Evolutionary conservation across 345 rosid species (phyloP).

Genomic region (Sisymbrium altissimum): DNA sequence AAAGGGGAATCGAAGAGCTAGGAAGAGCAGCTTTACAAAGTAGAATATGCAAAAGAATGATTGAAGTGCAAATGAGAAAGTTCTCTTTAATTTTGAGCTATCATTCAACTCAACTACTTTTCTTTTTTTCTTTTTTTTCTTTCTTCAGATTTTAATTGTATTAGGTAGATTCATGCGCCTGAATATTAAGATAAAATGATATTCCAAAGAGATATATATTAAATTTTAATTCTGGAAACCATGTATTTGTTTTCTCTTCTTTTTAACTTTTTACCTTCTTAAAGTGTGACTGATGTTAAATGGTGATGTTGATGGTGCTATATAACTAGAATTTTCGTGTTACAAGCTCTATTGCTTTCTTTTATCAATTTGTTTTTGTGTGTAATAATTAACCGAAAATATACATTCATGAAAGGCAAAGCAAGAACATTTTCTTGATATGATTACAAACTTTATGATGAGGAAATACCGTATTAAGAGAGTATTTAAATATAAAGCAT

Average conservation of each 20-base stretch:
- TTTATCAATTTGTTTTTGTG: neutral
- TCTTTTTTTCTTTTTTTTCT: conserved; percentile 13
- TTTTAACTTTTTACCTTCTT: neutral
- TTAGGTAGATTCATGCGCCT: conserved; percentile 19
- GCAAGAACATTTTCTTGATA: neutral
- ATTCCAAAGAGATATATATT: neutral
- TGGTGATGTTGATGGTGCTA: neutral
- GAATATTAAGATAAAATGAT: neutral
- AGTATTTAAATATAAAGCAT: neutral
- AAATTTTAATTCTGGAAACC: neutral
- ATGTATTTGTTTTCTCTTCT: neutral
- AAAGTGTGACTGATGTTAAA: neutral
- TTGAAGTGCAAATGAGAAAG: conserved; percentile 40
- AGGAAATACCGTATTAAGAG: neutral
- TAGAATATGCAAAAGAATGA: conserved; percentile 30
- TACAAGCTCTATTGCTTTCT: neutral
- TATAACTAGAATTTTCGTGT: neutral
- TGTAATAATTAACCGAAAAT: neutral
- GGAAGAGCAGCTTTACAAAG: conserved; percentile 30
- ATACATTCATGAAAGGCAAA: neutral
- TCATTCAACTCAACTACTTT: conserved; percentile 25
- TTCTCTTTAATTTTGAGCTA: conserved; percentile 26
- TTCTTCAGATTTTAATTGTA: neutral
- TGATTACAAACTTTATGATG: neutral
- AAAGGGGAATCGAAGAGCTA: conserved; percentile 18